Percentiles rank a stretch among this genome's conserved stretches.
phyloP scores from a whole-genome alignment of 2,329 filamentous ascomycete genomes.

The Davidsoniella neocaledoniae region DNA sequence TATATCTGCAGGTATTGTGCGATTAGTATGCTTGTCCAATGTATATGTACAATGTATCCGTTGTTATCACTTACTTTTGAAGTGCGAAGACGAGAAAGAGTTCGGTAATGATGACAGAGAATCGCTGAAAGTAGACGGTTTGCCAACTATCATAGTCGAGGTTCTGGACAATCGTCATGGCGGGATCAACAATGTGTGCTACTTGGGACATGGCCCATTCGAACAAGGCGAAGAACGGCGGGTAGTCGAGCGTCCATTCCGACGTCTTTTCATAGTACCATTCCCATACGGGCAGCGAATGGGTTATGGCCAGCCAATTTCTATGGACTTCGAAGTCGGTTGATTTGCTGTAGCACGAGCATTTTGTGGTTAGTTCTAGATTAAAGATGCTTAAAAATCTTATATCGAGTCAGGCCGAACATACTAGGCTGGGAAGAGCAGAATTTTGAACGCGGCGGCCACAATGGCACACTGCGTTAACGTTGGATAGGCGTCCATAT shows the following conservation, averaged over 20 bases:
- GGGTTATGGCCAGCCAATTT: slow-evolving; percentile 94
- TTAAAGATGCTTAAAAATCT: background rate
- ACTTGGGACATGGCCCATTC: slow-evolving; percentile 81
- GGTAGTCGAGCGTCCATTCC: slow-evolving; percentile 98
- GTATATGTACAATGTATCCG: background rate
- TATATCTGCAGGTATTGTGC: slow-evolving; percentile 37
- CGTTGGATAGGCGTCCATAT: slow-evolving; percentile 77
- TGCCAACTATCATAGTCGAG: slow-evolving; percentile 81
- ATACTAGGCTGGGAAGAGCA: slow-evolving; percentile 89
- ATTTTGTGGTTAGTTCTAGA: slow-evolving; percentile 1
- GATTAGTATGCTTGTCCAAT: background rate
- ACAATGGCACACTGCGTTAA: slow-evolving; percentile 75
- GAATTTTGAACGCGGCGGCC: slow-evolving; percentile 74
- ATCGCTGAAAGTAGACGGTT: slow-evolving; percentile 82
- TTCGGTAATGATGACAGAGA: slow-evolving; percentile 76
- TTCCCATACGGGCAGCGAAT: slow-evolving; percentile 68
- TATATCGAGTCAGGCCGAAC: slow-evolving; percentile 21
- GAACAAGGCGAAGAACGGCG: slow-evolving; percentile 94
- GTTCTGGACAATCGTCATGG: slow-evolving; percentile 67
- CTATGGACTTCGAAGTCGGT: slow-evolving; percentile 98
- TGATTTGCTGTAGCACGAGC: slow-evolving; percentile 53
- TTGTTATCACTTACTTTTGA: slow-evolving; percentile 36
- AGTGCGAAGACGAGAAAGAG: slow-evolving; percentile 70
- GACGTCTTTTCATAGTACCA: slow-evolving; percentile 98
- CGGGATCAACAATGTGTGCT: slow-evolving; percentile 59